A percentile compares a stretch with the other conserved stretches of the same genome.
Conservation (phyloP, 345 rosid genomes). For the Cardamine resedifolia region DNA sequence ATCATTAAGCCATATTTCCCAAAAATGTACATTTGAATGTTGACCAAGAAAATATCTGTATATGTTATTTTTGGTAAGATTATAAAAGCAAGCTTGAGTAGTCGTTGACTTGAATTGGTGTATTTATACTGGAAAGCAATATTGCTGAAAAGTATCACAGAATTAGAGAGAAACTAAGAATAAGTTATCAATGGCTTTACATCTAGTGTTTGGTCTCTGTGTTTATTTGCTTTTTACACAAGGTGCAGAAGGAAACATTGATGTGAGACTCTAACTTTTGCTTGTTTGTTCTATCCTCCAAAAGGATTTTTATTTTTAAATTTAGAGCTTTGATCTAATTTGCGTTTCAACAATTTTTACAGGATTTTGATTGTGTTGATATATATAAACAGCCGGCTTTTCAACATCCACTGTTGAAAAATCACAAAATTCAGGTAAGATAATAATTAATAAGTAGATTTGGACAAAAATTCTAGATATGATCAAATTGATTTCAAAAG, state of each 20-base stretch:
- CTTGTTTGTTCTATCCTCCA: background rate
- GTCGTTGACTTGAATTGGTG: background rate
- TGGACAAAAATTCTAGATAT: background rate
- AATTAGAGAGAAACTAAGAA: background rate
- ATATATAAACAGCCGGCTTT: slow-evolving; percentile 31
- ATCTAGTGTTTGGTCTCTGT: slow-evolving; percentile 17
- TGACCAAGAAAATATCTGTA: background rate
- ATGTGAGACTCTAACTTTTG: slow-evolving; percentile 14
- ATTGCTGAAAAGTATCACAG: background rate
- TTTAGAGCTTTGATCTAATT: background rate
- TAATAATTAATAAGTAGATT: background rate
- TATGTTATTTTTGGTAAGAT: background rate
- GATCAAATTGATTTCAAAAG: background rate
- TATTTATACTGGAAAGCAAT: slow-evolving; percentile 7
- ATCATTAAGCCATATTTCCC: background rate
- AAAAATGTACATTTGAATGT: background rate
- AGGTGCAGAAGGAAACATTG: slow-evolving; percentile 21
- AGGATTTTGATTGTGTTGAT: slow-evolving; percentile 32
- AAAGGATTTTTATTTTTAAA: background rate
- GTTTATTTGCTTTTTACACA: slow-evolving; percentile 16
- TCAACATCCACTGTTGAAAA: slow-evolving; percentile 30
- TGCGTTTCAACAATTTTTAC: background rate
- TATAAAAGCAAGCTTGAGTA: background rate
- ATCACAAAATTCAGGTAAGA: slow-evolving; percentile 30
- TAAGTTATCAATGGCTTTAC: slow-evolving; percentile 20